Evolutionary conservation across 2,329 filamentous ascomycete genomes (phyloP), one percentile per base, ranked within the genome.

Genomic region (Spiromastix sp.): DNA sequence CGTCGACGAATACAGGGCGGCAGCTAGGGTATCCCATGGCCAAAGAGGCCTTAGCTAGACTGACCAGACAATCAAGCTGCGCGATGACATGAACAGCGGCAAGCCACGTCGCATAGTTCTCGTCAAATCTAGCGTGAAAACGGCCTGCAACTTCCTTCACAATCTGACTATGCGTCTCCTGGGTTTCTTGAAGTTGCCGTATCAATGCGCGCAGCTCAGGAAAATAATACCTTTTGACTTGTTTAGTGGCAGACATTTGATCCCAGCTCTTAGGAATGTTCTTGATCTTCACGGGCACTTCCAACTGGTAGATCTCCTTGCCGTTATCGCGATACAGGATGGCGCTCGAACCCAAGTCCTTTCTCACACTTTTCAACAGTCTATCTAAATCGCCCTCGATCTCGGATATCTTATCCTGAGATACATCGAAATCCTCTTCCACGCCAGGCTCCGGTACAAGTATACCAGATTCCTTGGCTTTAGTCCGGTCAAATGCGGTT

Each of bases 251-350:
- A 4, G 91, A 96, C 86, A 96, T 95, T 54, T 96, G 89, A 43
- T 86, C 79, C 87, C 91, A 98, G 48, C 68, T 75, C 45, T 81
- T 81, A 0, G 91, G 91, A 2, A 98, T 64, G 39, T 62, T 77
- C 58, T 93, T 94, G 51, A 84, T 67, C 58, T 91, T 93, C 50
- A 73, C 66, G 0, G 91, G 89, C 0, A 85, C 81, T 56, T 98
- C 91, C 8, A 98, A 70, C 60, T 98, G 89, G 61, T 93, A 96
- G 34, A 98, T 85, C 52, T 98, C 91, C 56, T 98, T 98, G 42
- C 91, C 91, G 5, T 93, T 81, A 52, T 96, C 85, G 18, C 77
- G 77, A 48, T 79, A 91, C 52, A 78, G 78, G 42, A 89, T 71
- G 0, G 72, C 71, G 45, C 72, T 81, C 39, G 80, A 85, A 41